Evolutionary conservation across 1,139 yeast species (phyloP), one percentile per base, ranked within the genome.

Genomic region (Pichia norvegensis): DNA sequence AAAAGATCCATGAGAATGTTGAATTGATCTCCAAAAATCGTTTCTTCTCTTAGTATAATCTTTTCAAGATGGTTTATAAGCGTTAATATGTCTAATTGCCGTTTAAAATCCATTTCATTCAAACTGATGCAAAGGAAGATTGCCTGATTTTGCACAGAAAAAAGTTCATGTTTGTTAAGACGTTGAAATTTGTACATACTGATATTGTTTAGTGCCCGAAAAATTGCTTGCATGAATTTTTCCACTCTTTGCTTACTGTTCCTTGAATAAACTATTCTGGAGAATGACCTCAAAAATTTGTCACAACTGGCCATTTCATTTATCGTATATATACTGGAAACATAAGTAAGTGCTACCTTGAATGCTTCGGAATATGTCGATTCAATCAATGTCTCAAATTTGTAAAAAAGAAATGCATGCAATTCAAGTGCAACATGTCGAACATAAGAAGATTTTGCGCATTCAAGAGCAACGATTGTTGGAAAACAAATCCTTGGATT

Each of bases 401-500:
- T 82, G 20, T 75, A 80, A 54, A 74, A 78, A 10, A 86, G 59
- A 4, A 72, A 76, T 25, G 59, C 59, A 54, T 84, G 84, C 47
- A 84, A 65, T 2, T 69, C 72, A 2, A 66, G 51, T 0, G 90
- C 85, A 10, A 73, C 63, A 1, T 61, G 61, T 33, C 72, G 66
- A 25, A 83, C 67, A n/a, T 63, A 61, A 2, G 58, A 58, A 25
- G 67, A 64, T 0, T 68, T 62, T 1, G 87, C 78, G 0, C 85
- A 72, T 50, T 81, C 79, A 38, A 87, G 65, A 0, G 92, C 92
- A 46, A 86, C 73, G 2, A 85, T 69, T 0, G 87, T 80, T 0
- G 90, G 75, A 13, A 81, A 74, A 53, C 88, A 78, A 6, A 71
- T 56, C 46, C 82, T 76, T 1, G 95, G 95, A 57, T 83, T 85